A percentile compares a stretch with the other conserved stretches of the same genome.
Conservation (phyloP, 108 stramenopile species). For the Fragilaria radians region DNA sequence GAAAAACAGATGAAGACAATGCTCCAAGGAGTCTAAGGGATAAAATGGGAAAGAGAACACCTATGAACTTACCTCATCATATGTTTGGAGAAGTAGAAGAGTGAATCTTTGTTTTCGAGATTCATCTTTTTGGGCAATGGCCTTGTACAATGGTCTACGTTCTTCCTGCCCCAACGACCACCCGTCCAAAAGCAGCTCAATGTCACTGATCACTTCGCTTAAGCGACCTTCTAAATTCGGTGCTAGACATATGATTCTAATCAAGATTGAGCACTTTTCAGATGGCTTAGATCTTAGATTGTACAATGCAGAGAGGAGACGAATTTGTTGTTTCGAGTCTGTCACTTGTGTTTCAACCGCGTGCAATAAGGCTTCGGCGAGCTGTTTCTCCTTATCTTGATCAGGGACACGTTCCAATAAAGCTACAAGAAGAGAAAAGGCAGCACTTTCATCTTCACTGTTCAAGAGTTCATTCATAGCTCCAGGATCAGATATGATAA, state of each 20-base stretch:
- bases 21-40: not conserved
- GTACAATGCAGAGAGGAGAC: conserved; percentile 53
- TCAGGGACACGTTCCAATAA: conserved; percentile 48
- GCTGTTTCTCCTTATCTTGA: conserved; percentile 17
- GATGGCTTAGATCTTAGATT: conserved; percentile 57
- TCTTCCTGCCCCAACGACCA: conserved; percentile 27
- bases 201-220: not conserved
- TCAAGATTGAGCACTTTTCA: conserved; percentile 52
- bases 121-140: conserved; percentile 37
- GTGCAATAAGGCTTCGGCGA: conserved; percentile 38
- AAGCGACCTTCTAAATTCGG: conserved; percentile 4
- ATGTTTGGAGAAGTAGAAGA: conserved; percentile 58
- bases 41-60: not conserved
- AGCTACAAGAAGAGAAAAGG: conserved; percentile 57
- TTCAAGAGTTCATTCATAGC: conserved; percentile 45
- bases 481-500: conserved; percentile 38
- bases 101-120: conserved; percentile 62
- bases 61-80: conserved; percentile 63
- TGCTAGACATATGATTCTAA: conserved; percentile 53
- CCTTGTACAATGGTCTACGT: conserved; percentile 48
- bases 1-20: not conserved
- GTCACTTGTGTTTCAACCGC: conserved; percentile 2
- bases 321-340: conserved; percentile 6
- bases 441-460: conserved; percentile 57
- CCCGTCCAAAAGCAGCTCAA: conserved; percentile 32